Evolutionary conservation across 1,139 yeast genomes (phyloP), one percentile per base, ranked within the genome.

Genomic region (Saccharomyces hybrid): DNA sequence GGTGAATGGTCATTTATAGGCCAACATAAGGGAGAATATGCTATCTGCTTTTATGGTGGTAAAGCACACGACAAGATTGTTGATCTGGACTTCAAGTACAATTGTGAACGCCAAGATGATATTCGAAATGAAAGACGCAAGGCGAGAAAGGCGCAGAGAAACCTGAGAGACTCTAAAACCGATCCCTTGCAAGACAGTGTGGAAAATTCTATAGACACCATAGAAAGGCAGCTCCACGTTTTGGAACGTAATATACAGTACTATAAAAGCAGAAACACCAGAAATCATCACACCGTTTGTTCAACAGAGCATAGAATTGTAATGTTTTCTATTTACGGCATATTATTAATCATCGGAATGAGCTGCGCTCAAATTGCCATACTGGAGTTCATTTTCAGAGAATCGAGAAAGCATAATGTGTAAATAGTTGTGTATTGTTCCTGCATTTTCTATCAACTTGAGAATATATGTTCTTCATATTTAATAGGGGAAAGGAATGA

Each of bases 211-310:
- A 82, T 83, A 46, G 78, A 78, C 58, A 75, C 74, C 55, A 84
- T 93, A 60, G 96, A 90, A 63, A 68, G 72, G 27, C 86, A 87
- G 64, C 78, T 89, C 68, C 81, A 82, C 61, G 78, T 78, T 27
- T 77, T 93, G 63, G 75, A 81, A 62, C 81, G 84, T 63, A 76
- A 84, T 46, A 75, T 89, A 67, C 87, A 86, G 66, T 86, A 90
- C 73, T 90, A 91, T 77, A 87, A 85, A 73, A 84, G 95, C n/a
- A 84, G 99, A 76, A 91, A 88, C 72, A 83, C 82, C 73, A 82
- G 98, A 73, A 93, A 91, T 74, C 95, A 90, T 70, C 83, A 88
- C 53, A 93, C 99, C 31, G 98, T 93, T 57, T 81, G 78, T 69
- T 86, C 95, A 23, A 91, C 97, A 3, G 95, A 87, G 68, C 72